Evolutionary conservation across 345 rosid species (phyloP), one percentile per base, ranked within the genome.

Genomic region (Acer yangbiense): DNA sequence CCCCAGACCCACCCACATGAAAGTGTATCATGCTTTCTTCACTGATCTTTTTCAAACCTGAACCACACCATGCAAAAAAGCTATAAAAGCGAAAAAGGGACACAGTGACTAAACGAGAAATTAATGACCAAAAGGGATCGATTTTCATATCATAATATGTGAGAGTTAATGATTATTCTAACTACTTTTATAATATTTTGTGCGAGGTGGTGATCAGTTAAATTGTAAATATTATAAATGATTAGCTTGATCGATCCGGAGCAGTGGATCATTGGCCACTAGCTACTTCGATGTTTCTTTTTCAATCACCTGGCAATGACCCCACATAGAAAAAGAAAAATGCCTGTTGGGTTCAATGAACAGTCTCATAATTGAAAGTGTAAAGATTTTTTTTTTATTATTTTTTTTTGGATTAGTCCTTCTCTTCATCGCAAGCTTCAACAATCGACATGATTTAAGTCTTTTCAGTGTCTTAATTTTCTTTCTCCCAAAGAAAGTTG

Each of bases 311-410:
- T 16, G 29, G 61, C 29, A 2, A 27, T 2, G 68, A 43, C n/a
- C 2, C 62, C 69, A 20, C 61, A 25, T 13, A 16, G 11, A 48
- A 27, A 74, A 74, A 48, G 29, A 23, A 3, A 18, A 7, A 29
- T 69, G 65, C 61, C 75, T 73, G 60, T 71, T 72, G 80, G 83
- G 83, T 73, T 80, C 83, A 65, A 76, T 79, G 76, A 18, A 9
- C 50, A 9, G 46, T 44, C 65, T 41, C 69, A 60, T 32, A 78
- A 68, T 48, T 61, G 71, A 43, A 62, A 61, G 23, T 39, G 17
- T 62, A 67, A 69, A 69, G 20, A 18, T 18, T 48, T 27, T 18
- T 48, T 27, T 10, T 7, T 9, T 0, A 21, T 32, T 0, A 14
- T 32, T 25, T 1, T 2, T 64, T 18, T 23, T 69, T 14, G 0